Evolutionary conservation across 352 stramenopile genomes (phyloP).

Genomic region (Chrysophaeum taylorii): DNA sequence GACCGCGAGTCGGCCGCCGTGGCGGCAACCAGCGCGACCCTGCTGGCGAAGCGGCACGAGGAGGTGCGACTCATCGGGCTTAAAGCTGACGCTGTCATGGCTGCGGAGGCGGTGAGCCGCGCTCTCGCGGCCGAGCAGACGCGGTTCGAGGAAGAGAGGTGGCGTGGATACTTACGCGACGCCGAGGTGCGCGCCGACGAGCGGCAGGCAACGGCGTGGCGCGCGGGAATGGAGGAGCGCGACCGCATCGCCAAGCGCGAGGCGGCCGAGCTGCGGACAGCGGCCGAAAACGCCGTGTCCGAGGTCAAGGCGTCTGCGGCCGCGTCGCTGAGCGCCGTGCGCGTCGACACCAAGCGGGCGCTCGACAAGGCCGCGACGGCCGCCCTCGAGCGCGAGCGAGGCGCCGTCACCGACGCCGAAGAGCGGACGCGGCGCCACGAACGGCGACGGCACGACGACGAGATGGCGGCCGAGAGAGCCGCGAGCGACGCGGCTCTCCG

Average conservation of each 20-base stretch:
- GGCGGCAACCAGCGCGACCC: too few species aligned
- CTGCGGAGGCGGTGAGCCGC: neutral
- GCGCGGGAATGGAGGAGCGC: constrained; percentile 20
- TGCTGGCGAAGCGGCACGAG: too few species aligned
- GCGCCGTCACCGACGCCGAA: constrained; percentile 15
- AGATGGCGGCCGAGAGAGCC: constrained; percentile 22
- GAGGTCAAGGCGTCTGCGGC: constrained; percentile 29
- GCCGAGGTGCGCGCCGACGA: constrained; percentile 26
- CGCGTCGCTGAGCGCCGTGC: constrained; percentile 22
- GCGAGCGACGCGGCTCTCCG: constrained; percentile 13
- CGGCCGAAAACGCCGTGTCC: constrained; percentile 28
- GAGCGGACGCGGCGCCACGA: neutral
- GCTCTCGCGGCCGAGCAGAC: neutral
- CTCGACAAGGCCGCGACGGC: constrained; percentile 17
- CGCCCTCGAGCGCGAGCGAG: constrained; percentile 6
- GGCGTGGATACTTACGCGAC: constrained; percentile 25
- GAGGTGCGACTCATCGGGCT: too few species aligned
- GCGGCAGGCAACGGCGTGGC: constrained; percentile 20
- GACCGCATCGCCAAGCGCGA: constrained; percentile 23
- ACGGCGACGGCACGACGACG: too few species aligned
- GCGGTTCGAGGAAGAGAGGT: constrained; percentile 26
- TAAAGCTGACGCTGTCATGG: neutral
- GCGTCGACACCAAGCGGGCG: constrained; percentile 18
- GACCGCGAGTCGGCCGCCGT: too few species aligned
- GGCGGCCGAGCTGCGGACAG: constrained; percentile 22